Evolutionary conservation across 1,139 yeast genomes (phyloP).

Genomic region (Geotrichum fermentans): DNA sequence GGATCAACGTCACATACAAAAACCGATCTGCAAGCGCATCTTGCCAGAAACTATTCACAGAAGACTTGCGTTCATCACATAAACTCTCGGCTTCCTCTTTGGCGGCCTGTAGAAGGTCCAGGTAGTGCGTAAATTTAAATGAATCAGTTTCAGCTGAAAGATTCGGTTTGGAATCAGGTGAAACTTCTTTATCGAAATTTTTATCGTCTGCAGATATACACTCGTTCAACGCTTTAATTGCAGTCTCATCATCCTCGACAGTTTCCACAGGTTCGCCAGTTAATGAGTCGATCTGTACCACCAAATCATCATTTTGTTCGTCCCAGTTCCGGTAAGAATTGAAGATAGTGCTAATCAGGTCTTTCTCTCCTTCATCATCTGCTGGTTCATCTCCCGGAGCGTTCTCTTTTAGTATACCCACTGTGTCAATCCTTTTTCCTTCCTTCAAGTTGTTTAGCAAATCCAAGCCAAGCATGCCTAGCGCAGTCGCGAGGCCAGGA

Average conservation of each 20-base stretch:
- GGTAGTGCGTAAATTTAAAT: conserved; percentile 31
- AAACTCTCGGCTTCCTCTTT: conserved; percentile 61
- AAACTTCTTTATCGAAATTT: conserved; percentile 9
- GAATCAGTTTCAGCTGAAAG: background rate
- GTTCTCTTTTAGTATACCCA: background rate
- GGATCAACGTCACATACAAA: conserved; percentile 72
- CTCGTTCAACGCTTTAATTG: conserved; percentile 18
- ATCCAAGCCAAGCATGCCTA: conserved; percentile 27
- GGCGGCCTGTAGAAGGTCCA: conserved; percentile 51
- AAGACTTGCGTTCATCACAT: conserved; percentile 49
- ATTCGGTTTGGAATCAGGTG: background rate
- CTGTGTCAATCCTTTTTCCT: conserved; percentile 4
- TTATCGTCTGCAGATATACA: conserved; percentile 22
- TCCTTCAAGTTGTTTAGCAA: conserved; percentile 16
- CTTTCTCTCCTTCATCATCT: conserved; percentile 1
- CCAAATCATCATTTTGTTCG: conserved; percentile 29
- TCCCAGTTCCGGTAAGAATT: conserved; percentile 41
- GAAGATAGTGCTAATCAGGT: conserved; percentile 53
- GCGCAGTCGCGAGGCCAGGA: conserved; percentile 33
- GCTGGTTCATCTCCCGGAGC: conserved; percentile 14
- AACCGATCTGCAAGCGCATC: conserved; percentile 63
- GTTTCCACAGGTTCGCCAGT: conserved; percentile 47
- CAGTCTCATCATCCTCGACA: conserved; percentile 29
- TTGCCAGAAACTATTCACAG: conserved; percentile 47
- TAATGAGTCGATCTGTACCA: conserved; percentile 58